Evolutionary conservation across 2,329 filamentous ascomycete genomes (phyloP).

Genomic region (Tolypocladium endophyticum): DNA sequence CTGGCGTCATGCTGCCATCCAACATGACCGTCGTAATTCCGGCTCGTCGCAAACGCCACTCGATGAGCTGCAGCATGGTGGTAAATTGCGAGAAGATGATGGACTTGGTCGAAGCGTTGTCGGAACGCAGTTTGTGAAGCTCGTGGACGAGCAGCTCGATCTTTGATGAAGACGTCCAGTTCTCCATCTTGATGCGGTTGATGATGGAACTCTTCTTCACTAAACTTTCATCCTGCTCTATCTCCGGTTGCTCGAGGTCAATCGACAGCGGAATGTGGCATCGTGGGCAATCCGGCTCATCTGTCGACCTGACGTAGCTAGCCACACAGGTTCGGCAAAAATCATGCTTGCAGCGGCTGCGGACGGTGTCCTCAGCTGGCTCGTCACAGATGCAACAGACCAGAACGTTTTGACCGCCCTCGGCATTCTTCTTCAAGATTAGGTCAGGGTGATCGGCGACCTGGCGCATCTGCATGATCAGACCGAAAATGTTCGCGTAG

Average conservation of each 20-base stretch:
- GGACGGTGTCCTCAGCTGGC: constrained; percentile 86
- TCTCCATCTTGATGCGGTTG: constrained; percentile 97
- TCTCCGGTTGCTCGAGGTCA: constrained; percentile 89
- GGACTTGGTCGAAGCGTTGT: constrained; percentile 89
- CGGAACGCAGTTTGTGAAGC: constrained; percentile 79
- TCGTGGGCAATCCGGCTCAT: constrained; percentile 70
- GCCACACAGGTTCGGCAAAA: constrained; percentile 32
- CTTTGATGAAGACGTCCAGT: constrained; percentile 97
- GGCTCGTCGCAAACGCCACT: constrained; percentile 92
- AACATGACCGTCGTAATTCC: constrained; percentile 98
- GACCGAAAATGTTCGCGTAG: constrained; percentile 96
- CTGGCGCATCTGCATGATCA: constrained; percentile 99
- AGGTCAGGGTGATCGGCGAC: constrained; percentile 94
- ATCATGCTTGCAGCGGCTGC: constrained; percentile 85
- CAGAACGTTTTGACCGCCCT: constrained; percentile 80
- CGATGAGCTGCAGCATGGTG: constrained; percentile 91
- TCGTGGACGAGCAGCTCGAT: constrained; percentile 95
- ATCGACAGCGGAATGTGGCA: constrained; percentile 87
- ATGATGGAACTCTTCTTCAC: constrained; percentile 97
- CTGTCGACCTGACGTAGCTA: constrained; percentile 61
- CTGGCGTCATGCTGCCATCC: constrained; percentile 92
- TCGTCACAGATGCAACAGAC: constrained; percentile 96
- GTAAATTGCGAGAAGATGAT: constrained; percentile 98
- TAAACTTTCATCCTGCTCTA: constrained; percentile 77
- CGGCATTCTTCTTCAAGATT: constrained; percentile 76